Percentiles rank a stretch among this genome's conserved stretches.
Conservation (phyloP, 495 filamentous ascomycete species). For the Trichoderma virens region DNA sequence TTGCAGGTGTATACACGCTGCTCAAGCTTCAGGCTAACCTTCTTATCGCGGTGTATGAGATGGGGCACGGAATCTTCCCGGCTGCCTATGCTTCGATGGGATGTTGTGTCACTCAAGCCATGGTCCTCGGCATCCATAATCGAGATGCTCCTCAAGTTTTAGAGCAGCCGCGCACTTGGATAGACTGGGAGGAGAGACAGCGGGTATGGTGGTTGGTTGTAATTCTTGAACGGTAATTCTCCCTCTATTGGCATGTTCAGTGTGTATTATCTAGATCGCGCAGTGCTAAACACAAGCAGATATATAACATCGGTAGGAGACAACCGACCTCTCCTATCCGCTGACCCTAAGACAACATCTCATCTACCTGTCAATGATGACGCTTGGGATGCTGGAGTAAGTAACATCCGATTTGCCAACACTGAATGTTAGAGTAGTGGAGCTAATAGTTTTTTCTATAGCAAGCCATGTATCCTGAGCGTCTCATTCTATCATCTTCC, state of each 20-base stretch:
- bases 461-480: neutral
- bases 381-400: slow-evolving; percentile 1
- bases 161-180: neutral
- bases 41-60: slow-evolving; percentile 40
- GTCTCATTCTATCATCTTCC: neutral
- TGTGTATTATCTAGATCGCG: neutral
- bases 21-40: slow-evolving; percentile 36
- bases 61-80: slow-evolving; percentile 41
- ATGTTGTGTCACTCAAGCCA: slow-evolving; percentile 18
- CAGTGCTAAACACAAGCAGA: neutral
- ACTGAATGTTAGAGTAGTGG: no score
- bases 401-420: no score
- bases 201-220: neutral
- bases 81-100: slow-evolving; percentile 39
- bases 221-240: neutral
- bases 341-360: neutral
- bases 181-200: slow-evolving; percentile 6
- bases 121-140: neutral
- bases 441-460: neutral
- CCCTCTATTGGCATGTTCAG: neutral
- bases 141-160: neutral
- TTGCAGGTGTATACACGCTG: slow-evolving; percentile 32
- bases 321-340: neutral
- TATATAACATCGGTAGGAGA: neutral
- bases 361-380: neutral